A percentile compares a stretch with the other conserved stretches of the same genome.
Conservation (phyloP, 495 filamentous ascomycete genomes). For the Aspergillus ellipticus region DNA sequence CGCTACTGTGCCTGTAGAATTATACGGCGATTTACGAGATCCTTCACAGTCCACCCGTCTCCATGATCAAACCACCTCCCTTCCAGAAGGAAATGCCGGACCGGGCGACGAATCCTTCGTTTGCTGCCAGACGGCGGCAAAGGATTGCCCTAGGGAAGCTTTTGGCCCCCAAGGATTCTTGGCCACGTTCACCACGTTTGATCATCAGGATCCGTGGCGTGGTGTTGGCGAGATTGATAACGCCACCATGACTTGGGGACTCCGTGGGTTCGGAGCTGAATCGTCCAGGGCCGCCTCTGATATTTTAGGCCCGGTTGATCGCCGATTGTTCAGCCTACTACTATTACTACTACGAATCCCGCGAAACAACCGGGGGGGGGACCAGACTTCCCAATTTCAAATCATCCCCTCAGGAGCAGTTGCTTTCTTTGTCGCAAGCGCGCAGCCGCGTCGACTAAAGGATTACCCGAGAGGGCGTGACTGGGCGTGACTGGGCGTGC, state of each 20-base stretch:
- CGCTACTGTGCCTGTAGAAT: no score
- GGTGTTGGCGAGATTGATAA: not conserved
- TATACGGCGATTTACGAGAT: no score
- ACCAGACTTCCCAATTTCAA: no score
- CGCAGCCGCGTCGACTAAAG: not conserved
- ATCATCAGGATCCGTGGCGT: not conserved
- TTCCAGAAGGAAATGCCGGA: no score
- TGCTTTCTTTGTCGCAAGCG: no score
- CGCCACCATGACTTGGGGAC: not conserved
- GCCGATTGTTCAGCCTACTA: not conserved
- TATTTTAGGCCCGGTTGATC: not conserved
- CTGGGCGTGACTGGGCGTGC: no score
- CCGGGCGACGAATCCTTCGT: not conserved
- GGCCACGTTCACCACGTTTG: not conserved
- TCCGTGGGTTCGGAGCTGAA: no score
- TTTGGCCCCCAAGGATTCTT: not conserved
- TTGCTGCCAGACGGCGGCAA: not conserved
- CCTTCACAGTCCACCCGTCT: no score
- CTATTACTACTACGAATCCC: not conserved
- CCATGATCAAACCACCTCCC: no score
- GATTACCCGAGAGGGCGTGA: not conserved
- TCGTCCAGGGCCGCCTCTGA: no score
- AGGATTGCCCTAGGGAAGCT: not conserved
- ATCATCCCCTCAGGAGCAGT: no score
- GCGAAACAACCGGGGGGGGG: no score